phyloP scores from a whole-genome alignment of 805 yeast genomes.

The Pichia rugopelliculosa region DNA sequence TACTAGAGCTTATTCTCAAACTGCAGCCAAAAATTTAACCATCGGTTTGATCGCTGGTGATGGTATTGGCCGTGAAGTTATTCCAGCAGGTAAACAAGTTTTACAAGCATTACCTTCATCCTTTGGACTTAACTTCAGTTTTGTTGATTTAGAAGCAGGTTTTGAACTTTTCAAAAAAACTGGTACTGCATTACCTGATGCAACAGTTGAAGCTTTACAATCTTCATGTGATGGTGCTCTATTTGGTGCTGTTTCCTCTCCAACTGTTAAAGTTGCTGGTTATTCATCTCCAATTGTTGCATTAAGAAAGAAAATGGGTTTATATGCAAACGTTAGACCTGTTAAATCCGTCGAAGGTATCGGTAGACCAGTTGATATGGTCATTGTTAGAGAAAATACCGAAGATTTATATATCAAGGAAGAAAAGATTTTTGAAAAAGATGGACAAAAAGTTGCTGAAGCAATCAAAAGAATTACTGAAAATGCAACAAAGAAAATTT shows the following conservation, averaged over 20 bases:
- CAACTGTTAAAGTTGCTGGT: slow-evolving; percentile 88
- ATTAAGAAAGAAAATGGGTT: slow-evolving; percentile 88
- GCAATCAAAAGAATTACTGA: slow-evolving; percentile 96
- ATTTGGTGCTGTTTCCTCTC: slow-evolving; percentile 96
- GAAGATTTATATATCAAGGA: slow-evolving; percentile 96
- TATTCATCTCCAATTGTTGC: slow-evolving; percentile 99
- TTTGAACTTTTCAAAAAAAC: slow-evolving; percentile 88
- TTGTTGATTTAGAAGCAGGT: slow-evolving; percentile 87
- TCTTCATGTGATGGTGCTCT: slow-evolving; percentile 92
- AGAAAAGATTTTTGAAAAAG: slow-evolving; percentile 67
- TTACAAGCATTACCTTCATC: slow-evolving; percentile 75
- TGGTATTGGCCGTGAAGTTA: slow-evolving; percentile 96
- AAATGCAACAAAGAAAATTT: slow-evolving; percentile 76
- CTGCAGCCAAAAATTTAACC: slow-evolving; percentile 40
- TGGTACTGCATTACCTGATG: slow-evolving; percentile 94
- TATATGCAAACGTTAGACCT: slow-evolving; percentile 96
- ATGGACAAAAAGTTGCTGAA: slow-evolving; percentile 89
- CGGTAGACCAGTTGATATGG: slow-evolving; percentile 91
- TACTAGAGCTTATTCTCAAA: slow-evolving; percentile 23
- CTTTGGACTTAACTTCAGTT: slow-evolving; percentile 73
- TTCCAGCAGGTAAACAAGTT: slow-evolving; percentile 90
- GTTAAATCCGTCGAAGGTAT: slow-evolving; percentile 86
- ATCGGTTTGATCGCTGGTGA: slow-evolving; percentile 91
- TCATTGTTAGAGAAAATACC: slow-evolving; percentile 96
- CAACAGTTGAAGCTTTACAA: slow-evolving; percentile 72